Evolutionary conservation across 176 grass and related monocot genomes (phyloP), one percentile per base, ranked within the genome.

Genomic region (Paspalum notatum): DNA sequence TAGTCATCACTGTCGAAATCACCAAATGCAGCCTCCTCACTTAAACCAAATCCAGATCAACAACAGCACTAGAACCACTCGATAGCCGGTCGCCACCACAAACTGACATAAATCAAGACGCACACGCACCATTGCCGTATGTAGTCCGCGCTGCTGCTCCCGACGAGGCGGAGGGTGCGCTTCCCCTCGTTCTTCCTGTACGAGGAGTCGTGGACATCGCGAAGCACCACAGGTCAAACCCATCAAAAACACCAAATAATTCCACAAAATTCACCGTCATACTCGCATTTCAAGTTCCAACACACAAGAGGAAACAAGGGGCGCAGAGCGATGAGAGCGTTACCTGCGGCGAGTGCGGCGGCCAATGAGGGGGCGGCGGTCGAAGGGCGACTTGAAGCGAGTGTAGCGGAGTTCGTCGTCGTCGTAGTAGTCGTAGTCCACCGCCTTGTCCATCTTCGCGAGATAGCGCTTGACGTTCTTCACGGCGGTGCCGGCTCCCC

Each of bases 161-260:
- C 80, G 44, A 82, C 80, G 44, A 82, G 56, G 55, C 80, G 80
- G 68, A 39, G 80, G 44, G 44, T 62, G 80, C 80, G 68, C 68
- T 82, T 82, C 44, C 7, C 56, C 17, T 16, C 68, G 27, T 72
- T 73, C 57, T 72, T 63, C 68, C 80, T 82, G 80, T 57, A 41
- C 26, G 3, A 25, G 13, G 44, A n/a, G n/a, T n/a, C n/a, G n/a
- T n/a, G n/a, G n/a, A n/a, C n/a, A n/a, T n/a, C n/a, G 11, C 2
- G 56, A 68, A 69, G 57, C 40, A 58, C 17, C 66, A 27, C 66
- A 10, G 17, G 71, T 70, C 25, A 71, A 48, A 51, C 12, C 24
- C 41, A 26, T n/a, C 53, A 18, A 48, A 61, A 49, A 16, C 11
- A 60, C 54, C 54, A 12, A 75, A 45, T 8, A 17, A 42, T 7